Conservation (phyloP, 306 rosid genomes). For the Alnus rubra region DNA sequence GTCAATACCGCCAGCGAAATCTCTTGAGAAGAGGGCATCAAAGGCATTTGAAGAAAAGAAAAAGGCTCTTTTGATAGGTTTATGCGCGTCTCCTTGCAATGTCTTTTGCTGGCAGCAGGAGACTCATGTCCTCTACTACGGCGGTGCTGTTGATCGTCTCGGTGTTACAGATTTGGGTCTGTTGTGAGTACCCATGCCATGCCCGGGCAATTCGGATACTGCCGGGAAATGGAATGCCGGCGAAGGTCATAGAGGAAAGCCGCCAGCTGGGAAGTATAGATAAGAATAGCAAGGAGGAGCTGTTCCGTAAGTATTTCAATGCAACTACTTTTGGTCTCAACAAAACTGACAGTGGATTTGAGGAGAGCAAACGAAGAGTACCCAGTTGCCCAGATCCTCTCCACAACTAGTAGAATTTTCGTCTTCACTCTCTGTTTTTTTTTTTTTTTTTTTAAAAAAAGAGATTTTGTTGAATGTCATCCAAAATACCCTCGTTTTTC, state of each 20-base stretch:
- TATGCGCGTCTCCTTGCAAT: conserved; percentile 54
- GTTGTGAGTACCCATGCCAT: conserved; percentile 40
- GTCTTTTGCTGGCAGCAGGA: conserved; percentile 53
- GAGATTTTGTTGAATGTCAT: conserved; percentile 31
- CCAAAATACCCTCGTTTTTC: conserved; percentile 92
- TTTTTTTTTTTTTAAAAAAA: neutral
- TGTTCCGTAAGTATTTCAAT: conserved; percentile 51
- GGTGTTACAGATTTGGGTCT: conserved; percentile 49
- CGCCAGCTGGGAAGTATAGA: conserved; percentile 12
- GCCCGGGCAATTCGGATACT: conserved; percentile 54
- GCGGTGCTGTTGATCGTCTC: conserved; percentile 37
- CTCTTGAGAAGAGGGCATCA: conserved; percentile 1
- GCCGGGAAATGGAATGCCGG: conserved; percentile 30
- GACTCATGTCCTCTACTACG: conserved; percentile 33
- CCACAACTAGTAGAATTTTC: conserved; percentile 65
- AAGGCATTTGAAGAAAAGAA: conserved; percentile 1
- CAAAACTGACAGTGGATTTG: conserved; percentile 41
- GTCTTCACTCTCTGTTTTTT: neutral
- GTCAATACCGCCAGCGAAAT: conserved; percentile 7
- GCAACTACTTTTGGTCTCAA: conserved; percentile 40
- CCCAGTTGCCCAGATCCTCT: conserved; percentile 99
- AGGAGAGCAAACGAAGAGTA: conserved; percentile 68
- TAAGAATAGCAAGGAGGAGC: conserved; percentile 40
- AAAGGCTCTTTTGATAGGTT: conserved; percentile 24
- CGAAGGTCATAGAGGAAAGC: conserved; percentile 13